These are phyloP conservation scores for Pisolithus sp. DNA, from an alignment of 768 basidiomycete species.

Conservation along the genomic window DNA sequence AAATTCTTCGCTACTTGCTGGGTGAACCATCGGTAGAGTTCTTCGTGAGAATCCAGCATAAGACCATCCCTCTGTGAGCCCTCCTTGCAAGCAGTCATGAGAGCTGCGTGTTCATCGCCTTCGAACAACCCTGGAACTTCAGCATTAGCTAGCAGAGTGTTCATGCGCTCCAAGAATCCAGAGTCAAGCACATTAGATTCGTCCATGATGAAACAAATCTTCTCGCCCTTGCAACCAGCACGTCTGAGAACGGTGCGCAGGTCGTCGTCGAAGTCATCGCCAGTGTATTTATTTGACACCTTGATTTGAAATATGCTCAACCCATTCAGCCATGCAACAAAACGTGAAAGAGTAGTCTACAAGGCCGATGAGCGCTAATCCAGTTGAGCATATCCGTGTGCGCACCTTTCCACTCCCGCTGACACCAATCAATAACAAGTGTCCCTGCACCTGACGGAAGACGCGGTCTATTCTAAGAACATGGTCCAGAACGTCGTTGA, in stretches of 20 bases:
- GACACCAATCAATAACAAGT: conserved; percentile 93
- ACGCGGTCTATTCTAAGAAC: conserved; percentile 97
- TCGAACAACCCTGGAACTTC: conserved; percentile 99
- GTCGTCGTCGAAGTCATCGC: conserved; percentile 98
- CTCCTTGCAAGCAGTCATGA: conserved; percentile 99
- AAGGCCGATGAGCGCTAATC: conserved; percentile 9
- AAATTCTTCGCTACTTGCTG: conserved; percentile 97
- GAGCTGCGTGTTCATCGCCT: conserved; percentile 95
- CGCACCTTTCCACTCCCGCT: conserved; percentile 96
- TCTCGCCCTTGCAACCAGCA: conserved; percentile 96
- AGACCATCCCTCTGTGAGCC: conserved; percentile 98
- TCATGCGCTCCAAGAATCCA: conserved; percentile 99
- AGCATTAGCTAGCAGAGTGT: conserved; percentile 97
- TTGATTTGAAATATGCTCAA: conserved; percentile 99
- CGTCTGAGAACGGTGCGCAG: conserved; percentile 91
- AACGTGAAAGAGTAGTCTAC: conserved; percentile 94
- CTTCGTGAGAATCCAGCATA: conserved; percentile 97
- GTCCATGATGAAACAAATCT: conserved; percentile 99
- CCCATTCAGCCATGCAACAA: conserved; percentile 99
- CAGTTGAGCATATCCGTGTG: not conserved
- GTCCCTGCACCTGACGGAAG: conserved; percentile 97
- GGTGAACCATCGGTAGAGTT: conserved; percentile 98
- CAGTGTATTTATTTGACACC: conserved; percentile 98
- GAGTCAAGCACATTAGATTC: conserved; percentile 99
- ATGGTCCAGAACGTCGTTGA: conserved; percentile 98